A percentile compares a stretch with the other conserved stretches of the same genome.
Evolutionary conservation across 208 protist species (phyloP).

Genomic region (Trypanosoma lewisi): DNA sequence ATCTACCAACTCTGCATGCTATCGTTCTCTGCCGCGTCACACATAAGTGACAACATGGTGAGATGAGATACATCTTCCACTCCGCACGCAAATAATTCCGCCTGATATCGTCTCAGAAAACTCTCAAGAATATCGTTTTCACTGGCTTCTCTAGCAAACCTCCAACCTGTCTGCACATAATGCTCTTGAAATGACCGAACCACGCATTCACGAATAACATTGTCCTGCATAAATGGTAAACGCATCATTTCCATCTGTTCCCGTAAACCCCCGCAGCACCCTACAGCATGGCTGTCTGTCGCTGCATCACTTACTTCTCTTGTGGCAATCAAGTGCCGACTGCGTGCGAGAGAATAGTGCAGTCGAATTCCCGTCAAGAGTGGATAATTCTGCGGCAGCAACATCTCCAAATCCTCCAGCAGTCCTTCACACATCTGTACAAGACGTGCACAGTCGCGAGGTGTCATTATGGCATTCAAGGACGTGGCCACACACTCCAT

Average conservation of each 20-base stretch:
- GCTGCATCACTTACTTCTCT: conserved; percentile 18
- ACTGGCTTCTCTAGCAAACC: conserved; percentile 5
- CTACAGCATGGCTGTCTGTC: conserved; percentile 17
- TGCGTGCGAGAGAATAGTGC: conserved; percentile 58
- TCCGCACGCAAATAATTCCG: conserved; percentile 59
- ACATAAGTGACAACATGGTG: conserved; percentile 60
- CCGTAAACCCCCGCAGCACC: conserved; percentile 71
- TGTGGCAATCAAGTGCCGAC: conserved; percentile 39
- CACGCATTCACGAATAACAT: conserved; percentile 53
- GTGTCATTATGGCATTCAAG: conserved; percentile 29
- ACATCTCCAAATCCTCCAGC: conserved; percentile 53
- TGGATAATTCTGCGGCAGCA: conserved; percentile 50
- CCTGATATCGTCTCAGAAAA: conserved; percentile 49
- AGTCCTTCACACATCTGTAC: conserved; percentile 43
- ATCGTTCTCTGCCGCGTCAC: conserved; percentile 17
- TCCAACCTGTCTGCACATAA: conserved; percentile 32
- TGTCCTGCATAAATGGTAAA: conserved; percentile 59
- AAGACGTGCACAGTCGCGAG: conserved; percentile 30
- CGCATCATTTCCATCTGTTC: conserved; percentile 43
- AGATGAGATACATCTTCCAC: conserved; percentile 41
- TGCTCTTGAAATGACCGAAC: conserved; percentile 76
- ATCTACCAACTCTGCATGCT: too few relatives aligned
- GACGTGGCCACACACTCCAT: conserved; percentile 51
- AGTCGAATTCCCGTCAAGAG: conserved; percentile 67
- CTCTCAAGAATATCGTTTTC: conserved; percentile 32